Evolutionary conservation across 495 filamentous ascomycete species (phyloP), one percentile per base, ranked within the genome.

Genomic region (Neurospora sp.): DNA sequence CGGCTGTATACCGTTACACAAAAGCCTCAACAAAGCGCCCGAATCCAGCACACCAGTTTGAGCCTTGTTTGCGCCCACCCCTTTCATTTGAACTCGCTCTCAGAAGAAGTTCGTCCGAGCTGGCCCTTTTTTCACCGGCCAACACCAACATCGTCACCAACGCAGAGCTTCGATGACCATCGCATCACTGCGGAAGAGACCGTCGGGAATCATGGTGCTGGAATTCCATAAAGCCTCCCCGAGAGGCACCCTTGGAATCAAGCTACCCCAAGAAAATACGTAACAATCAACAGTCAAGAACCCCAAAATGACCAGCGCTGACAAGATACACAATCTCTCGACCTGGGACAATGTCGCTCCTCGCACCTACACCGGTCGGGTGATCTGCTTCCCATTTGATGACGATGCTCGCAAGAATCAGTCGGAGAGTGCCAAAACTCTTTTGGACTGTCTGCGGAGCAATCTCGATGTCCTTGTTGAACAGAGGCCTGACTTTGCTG

Each of bases 321-420:
- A 35, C 22, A 1, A 31, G 1, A 20, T 59, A 0, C 38, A 38
- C 4, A 10, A 70, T 53, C 73, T 81, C 3, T 81, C 80, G 35
- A 73, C 77, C 16, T 82, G 78, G 75, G 78, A 82, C 73, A 79
- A 82, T 70, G 77, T 74, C 41, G 76, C 79, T 48, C 78, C 79
- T 71, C 79, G 79, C 4, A 76, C 74, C 22, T 82, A 81, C 74
- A 81, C 78, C 65, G 78, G 78, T 69, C 75, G 78, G 9, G 80
- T 76, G 12, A 78, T 82, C 3, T 81, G 79, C 71, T 82, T 82
- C 8, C 79, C 80, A 27, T 80, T 78, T 71, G 78, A 79, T 70
- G 68, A 74, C 17, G 38, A 40, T 17, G 76, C 73, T 17, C 53
- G 53, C 2, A 65, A 35, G 27, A 71, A 73, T 44, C 73, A 73